These are phyloP conservation scores for Panellus pusillus DNA, from an alignment of 768 basidiomycete genomes.

Conservation along the genomic window DNA sequence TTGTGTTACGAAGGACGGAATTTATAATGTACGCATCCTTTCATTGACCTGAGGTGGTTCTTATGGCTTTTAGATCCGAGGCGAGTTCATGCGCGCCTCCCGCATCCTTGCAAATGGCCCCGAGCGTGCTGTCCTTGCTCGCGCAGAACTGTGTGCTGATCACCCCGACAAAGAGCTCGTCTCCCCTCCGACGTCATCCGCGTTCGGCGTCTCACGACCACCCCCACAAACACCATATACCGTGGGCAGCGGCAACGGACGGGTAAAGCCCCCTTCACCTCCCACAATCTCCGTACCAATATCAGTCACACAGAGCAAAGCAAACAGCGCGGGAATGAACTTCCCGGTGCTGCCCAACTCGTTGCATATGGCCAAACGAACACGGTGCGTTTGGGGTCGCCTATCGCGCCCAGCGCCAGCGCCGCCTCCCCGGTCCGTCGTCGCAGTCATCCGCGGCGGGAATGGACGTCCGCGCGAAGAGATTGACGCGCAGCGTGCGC, in stretches of 20 bases:
- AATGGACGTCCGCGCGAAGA: too few relatives aligned
- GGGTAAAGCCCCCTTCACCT: constrained; percentile 42
- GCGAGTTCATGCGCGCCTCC: constrained; percentile 96
- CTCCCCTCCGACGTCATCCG: constrained; percentile 39
- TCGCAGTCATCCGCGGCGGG: too few relatives aligned
- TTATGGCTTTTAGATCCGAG: constrained; percentile 71
- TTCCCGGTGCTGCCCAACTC: constrained; percentile 46
- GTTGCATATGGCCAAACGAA: constrained; percentile 82
- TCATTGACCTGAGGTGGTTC: not conserved
- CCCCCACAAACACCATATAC: constrained; percentile 75
- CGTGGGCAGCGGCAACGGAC: constrained; percentile 60
- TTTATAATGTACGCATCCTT: constrained; percentile 73
- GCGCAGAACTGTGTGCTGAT: constrained; percentile 92
- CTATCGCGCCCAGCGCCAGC: too few relatives aligned
- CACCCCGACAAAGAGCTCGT: constrained; percentile 68
- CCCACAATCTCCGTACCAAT: constrained; percentile 58
- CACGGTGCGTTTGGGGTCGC: too few relatives aligned
- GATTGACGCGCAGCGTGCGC: too few relatives aligned
- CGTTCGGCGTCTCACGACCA: constrained; percentile 40
- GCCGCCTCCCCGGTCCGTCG: too few relatives aligned
- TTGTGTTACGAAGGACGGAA: constrained; percentile 94
- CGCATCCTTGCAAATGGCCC: constrained; percentile 80
- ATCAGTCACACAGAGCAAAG: constrained; percentile 29
- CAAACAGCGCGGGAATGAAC: constrained; percentile 30
- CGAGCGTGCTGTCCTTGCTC: constrained; percentile 75